phyloP scores from a whole-genome alignment of 1,284 basidiomycete species.

The Marasmius sp. region DNA sequence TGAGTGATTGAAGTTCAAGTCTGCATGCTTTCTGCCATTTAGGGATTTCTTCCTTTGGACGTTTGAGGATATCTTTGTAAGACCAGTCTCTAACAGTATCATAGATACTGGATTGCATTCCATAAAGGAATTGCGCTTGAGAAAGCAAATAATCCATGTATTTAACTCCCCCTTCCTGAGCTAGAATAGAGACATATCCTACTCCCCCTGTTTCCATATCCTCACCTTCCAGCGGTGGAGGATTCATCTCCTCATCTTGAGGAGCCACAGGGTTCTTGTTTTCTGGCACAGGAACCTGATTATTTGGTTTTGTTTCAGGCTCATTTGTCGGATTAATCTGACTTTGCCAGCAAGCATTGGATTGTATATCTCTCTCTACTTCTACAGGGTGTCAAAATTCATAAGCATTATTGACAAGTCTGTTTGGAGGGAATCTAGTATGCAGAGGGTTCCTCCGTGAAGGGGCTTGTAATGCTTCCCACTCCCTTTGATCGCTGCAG shows the following conservation, averaged over 20 bases:
- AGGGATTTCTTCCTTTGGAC: not conserved
- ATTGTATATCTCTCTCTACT: too few species aligned
- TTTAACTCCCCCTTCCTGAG: not conserved
- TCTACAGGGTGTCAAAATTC: too few species aligned
- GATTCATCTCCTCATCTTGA: not conserved
- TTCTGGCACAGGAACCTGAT: too few species aligned
- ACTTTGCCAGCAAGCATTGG: too few species aligned
- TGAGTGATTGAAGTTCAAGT: not conserved
- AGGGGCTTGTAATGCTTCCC: too few species aligned
- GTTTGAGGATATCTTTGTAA: not conserved
- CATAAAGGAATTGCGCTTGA: not conserved
- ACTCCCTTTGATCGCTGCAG: too few species aligned
- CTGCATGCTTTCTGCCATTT: not conserved
- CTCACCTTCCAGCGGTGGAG: not conserved
- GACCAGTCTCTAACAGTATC: not conserved
- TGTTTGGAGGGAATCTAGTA: too few species aligned
- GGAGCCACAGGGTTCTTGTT: not conserved
- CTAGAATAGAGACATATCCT: not conserved
- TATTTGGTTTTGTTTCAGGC: too few species aligned
- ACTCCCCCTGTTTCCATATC: not conserved
- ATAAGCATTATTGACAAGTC: too few species aligned
- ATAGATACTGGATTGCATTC: not conserved
- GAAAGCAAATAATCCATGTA: not conserved
- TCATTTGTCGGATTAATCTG: too few species aligned
- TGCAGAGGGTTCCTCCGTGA: too few species aligned